phyloP scores from a whole-genome alignment of 352 stramenopile species.

The Paralagenidium karlingii region DNA sequence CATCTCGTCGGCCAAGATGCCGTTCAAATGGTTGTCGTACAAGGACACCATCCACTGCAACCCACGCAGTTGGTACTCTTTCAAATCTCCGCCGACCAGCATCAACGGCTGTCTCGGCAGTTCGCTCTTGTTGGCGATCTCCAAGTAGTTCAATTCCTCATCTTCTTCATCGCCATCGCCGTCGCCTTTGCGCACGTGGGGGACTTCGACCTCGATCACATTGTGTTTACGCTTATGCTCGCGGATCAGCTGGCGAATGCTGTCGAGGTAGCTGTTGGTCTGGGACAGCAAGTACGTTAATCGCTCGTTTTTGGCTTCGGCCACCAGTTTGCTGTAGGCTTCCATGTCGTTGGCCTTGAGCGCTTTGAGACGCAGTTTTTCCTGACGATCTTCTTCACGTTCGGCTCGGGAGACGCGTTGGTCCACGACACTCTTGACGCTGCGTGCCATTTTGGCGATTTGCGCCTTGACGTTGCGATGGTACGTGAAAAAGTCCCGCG shows the following conservation, averaged over 20 bases:
- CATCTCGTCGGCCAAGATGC: conserved; percentile 97
- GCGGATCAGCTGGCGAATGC: conserved; percentile 89
- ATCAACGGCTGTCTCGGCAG: conserved; percentile 88
- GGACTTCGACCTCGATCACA: conserved; percentile 25
- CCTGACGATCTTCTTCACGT: conserved; percentile 76
- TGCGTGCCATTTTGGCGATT: conserved; percentile 48
- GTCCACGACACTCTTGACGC: conserved; percentile 66
- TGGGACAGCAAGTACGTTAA: conserved; percentile 94
- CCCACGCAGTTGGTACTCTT: conserved; percentile 97
- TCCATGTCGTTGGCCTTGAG: conserved; percentile 96
- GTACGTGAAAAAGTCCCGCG: conserved; percentile 75
- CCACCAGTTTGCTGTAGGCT: conserved; percentile 93
- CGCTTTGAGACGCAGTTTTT: conserved; percentile 81
- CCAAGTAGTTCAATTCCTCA: conserved; percentile 76
- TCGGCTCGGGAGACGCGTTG: conserved; percentile 64
- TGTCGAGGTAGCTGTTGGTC: conserved; percentile 94
- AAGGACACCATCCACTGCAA: conserved; percentile 99
- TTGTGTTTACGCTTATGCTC: conserved; percentile 82
- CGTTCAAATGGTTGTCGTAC: conserved; percentile 97
- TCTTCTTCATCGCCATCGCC: conserved; percentile 24
- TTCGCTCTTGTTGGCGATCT: conserved; percentile 74
- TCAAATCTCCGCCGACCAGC: conserved; percentile 93
- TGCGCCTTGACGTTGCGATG: conserved; percentile 78
- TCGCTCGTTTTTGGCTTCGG: conserved; percentile 96
- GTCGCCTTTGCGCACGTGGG: conserved; percentile 16